Evolutionary conservation across 2,329 filamentous ascomycete species (phyloP).

Genomic region (Neofusicoccum sp.): DNA sequence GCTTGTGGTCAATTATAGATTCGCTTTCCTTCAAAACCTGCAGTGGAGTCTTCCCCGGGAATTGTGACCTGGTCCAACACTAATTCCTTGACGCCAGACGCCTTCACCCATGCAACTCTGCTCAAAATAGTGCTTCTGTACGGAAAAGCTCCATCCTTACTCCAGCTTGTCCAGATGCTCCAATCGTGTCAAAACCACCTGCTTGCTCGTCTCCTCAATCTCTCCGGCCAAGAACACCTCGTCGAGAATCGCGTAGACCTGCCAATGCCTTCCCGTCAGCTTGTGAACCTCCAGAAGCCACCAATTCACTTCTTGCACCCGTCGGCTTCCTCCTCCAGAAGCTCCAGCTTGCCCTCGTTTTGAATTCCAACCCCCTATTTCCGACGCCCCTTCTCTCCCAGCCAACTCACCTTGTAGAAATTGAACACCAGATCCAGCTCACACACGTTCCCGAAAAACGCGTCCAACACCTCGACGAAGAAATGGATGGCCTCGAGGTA

Average conservation of each 20-base stretch:
- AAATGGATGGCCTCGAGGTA: conserved; percentile 98
- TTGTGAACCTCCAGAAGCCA: neutral
- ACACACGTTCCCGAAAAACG: conserved; percentile 98
- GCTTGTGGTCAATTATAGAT: neutral
- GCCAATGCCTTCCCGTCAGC: conserved; percentile 21
- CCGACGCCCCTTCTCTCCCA: neutral
- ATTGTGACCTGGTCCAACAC: neutral
- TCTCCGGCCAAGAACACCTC: conserved; percentile 97
- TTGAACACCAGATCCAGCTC: conserved; percentile 86
- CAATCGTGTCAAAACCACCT: conserved; percentile 88
- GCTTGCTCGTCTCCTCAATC: conserved; percentile 98
- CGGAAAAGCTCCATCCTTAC: conserved; percentile 40
- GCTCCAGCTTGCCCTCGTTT: neutral
- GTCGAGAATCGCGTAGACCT: conserved; percentile 96
- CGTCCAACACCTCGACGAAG: conserved; percentile 97
- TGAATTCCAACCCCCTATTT: neutral
- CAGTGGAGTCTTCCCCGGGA: neutral
- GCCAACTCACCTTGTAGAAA: conserved; percentile 61
- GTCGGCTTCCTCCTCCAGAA: neutral
- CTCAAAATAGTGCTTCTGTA: neutral
- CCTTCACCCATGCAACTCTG: conserved; percentile 1
- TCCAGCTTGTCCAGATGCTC: conserved; percentile 97
- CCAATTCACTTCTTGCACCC: neutral
- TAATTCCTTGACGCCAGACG: conserved; percentile 1
- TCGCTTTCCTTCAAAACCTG: neutral